Evolutionary conservation across 169 alveolate genomes (phyloP).

Genomic region (Plasmodium vivax): DNA sequence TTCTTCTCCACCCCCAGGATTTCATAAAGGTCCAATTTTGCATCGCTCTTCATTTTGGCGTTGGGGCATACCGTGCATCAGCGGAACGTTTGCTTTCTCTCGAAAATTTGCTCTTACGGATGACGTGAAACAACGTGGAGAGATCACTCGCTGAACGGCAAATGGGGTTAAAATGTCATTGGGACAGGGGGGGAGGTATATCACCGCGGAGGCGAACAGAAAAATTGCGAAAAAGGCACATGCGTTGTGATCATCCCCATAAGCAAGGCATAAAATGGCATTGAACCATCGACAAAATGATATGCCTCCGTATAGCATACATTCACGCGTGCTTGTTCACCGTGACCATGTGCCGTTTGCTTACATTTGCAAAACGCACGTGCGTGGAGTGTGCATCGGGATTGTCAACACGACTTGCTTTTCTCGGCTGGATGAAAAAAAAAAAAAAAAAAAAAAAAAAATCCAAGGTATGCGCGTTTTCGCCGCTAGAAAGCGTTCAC

Average conservation of each 20-base stretch:
- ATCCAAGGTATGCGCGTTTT: background rate
- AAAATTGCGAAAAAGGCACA: background rate
- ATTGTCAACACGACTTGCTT: background rate
- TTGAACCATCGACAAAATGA: background rate
- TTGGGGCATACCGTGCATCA: background rate
- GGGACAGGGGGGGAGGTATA: background rate
- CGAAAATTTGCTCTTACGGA: background rate
- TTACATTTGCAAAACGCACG: background rate
- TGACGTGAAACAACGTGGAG: background rate
- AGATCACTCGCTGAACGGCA: background rate
- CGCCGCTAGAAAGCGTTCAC: background rate
- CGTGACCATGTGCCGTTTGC: background rate
- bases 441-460: no score
- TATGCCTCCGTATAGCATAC: background rate
- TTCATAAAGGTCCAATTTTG: slow-evolving; percentile 80
- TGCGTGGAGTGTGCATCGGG: background rate
- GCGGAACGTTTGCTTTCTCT: background rate
- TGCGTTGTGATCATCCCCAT: background rate
- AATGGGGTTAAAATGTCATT: background rate
- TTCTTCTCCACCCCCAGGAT: slow-evolving; percentile 83
- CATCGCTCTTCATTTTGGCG: slow-evolving; percentile 34
- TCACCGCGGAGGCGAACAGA: background rate
- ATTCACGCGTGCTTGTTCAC: background rate
- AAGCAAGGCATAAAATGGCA: background rate
- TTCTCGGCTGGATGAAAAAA: background rate